Percentiles rank a stretch among this genome's conserved stretches.
Conservation (phyloP, 169 alveolate species). For the Plasmodium coatneyi region DNA sequence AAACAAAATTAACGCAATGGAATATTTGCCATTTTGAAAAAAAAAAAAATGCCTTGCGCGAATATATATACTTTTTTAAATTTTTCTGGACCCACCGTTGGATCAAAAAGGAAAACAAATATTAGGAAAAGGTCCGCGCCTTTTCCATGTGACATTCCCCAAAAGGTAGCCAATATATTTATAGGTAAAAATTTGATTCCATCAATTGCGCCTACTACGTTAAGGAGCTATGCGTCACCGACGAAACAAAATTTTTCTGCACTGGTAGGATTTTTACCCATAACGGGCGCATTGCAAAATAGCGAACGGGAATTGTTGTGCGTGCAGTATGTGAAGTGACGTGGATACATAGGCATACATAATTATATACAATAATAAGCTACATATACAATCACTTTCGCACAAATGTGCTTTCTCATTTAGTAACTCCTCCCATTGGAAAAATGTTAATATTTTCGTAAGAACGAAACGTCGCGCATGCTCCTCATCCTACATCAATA, state of each 20-base stretch:
- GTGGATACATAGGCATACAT: not conserved
- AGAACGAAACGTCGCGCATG: not conserved
- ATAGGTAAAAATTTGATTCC: not conserved
- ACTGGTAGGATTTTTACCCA: not conserved
- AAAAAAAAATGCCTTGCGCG: not conserved
- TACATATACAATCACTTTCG: not conserved
- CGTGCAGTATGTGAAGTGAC: not conserved
- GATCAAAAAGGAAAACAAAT: not conserved
- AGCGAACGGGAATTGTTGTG: not conserved
- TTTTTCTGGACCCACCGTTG: not conserved
- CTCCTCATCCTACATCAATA: not conserved
- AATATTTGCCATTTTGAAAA: not conserved
- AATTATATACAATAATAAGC: not conserved
- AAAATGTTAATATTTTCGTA: not conserved
- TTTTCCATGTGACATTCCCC: not conserved
- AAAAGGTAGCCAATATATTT: not conserved
- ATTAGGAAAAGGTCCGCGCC: not conserved
- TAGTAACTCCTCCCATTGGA: not conserved
- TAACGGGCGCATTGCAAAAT: not conserved
- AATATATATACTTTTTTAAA: too few species aligned
- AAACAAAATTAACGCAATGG: not conserved
- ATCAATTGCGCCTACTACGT: not conserved
- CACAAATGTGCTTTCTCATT: not conserved
- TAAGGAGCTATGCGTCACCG: not conserved
- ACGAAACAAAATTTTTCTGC: not conserved